Evolutionary conservation across 1,139 yeast genomes (phyloP), one percentile per base, ranked within the genome.

Genomic region (Magnusiomyces paraingens): DNA sequence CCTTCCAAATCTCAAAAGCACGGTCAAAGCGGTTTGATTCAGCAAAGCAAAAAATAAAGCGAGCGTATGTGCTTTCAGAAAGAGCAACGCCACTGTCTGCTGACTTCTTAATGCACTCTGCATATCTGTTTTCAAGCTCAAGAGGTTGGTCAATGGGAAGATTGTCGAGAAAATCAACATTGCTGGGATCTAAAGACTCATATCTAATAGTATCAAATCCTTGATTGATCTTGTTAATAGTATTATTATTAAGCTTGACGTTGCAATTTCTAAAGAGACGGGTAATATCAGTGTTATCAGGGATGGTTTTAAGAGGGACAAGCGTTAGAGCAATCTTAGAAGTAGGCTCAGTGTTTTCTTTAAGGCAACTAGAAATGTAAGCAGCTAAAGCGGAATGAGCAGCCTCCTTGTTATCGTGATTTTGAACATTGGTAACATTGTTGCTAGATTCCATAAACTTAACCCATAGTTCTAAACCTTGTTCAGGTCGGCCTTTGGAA

Each of bases 1-100:
- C 67, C 51, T 70, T 72, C 79, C 80, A 78, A 2, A 73, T 57
- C 3, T 66, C 62, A 50, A 73, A 66, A 2, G 78, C 71, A 47
- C 59, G 64, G 6, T 63, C 61, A 2, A 67, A 55, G 42, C 61
- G 57, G 15, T 68, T 61, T 22, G 67, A 57, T 36, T 64, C 69
- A 41, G 71, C 70, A 57, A 67, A 72, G 49, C 70, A 62, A 17
- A 64, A 56, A 61, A 75, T 73, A 54, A 68, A 72, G 26, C 68
- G 64, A 2, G 72, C 67, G 48, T 67, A 70, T 14, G 64, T 57
- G 12, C 57, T 55, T 55, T 70, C 73, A 12, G 68, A 59, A 17
- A 71, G 54, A 41, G 58, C 57, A 14, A 47, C 47, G 2, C 58
- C 62, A 22, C 52, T 51, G 15, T 48, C 44, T 6, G 50, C 50